These are phyloP conservation scores for Aspergillus tamarii DNA, from an alignment of 2,329 filamentous ascomycete genomes.

Conservation along the genomic window DNA sequence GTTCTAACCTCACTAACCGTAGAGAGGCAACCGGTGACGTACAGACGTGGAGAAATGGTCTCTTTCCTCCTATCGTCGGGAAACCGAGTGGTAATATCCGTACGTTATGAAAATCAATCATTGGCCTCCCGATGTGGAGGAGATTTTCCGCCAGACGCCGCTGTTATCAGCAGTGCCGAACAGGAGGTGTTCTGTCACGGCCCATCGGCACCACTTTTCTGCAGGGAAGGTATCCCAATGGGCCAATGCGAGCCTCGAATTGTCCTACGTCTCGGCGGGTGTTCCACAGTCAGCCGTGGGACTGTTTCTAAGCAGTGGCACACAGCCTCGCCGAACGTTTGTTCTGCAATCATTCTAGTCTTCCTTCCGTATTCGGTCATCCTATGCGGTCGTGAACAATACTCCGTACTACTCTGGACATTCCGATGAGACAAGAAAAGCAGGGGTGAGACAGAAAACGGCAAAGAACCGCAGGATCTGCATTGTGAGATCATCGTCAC, in stretches of 20 bases:
- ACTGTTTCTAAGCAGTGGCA: background rate
- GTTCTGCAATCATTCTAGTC: background rate
- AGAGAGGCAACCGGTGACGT: constrained; percentile 5
- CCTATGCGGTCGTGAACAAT: background rate
- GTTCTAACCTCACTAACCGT: background rate
- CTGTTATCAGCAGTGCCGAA: constrained; percentile 1
- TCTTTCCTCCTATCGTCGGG: background rate
- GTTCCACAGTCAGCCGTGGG: constrained; percentile 2
- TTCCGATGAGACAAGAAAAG: background rate
- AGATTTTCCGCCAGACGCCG: constrained; percentile 5
- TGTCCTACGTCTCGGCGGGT: background rate
- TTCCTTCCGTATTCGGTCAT: background rate
- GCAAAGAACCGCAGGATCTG: background rate
- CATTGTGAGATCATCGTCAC: background rate
- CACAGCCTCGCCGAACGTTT: background rate
- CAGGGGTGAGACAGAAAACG: background rate
- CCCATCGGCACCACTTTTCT: constrained; percentile 5
- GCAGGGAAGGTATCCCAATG: background rate
- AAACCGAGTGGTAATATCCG: constrained; percentile 4
- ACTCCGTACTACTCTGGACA: background rate
- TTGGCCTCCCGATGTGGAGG: constrained; percentile 11
- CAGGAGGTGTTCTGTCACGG: background rate
- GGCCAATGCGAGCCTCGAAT: background rate
- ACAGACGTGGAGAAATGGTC: background rate
- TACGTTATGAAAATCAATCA: constrained; percentile 15